Evolutionary conservation across 805 yeast genomes (phyloP).

Genomic region (Suhomyces faveliae): DNA sequence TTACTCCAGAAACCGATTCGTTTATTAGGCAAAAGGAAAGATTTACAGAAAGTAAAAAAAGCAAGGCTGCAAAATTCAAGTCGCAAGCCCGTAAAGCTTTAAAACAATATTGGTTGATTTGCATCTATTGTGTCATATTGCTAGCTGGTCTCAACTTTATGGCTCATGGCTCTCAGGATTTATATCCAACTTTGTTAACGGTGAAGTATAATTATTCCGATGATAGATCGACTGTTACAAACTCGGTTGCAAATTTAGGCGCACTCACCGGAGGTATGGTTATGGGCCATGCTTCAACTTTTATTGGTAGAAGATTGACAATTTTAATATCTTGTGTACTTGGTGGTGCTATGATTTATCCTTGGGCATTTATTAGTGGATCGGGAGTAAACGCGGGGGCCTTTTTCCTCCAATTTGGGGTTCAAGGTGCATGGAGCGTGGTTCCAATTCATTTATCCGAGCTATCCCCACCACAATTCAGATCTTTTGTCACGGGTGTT

Average conservation of each 20-base stretch:
- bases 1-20: constrained; percentile 60
- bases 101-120: constrained; percentile 57
- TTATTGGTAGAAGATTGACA: constrained; percentile 37
- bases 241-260: constrained; percentile 41
- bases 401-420: constrained; percentile 60
- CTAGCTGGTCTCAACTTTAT: constrained; percentile 43
- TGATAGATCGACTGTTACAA: constrained; percentile 38
- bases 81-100: constrained; percentile 24
- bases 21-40: constrained; percentile 40
- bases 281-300: constrained; percentile 46
- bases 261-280: constrained; percentile 41
- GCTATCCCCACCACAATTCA: constrained; percentile 59
- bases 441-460: constrained; percentile 62
- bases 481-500: constrained; percentile 62
- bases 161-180: constrained; percentile 44
- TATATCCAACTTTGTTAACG: constrained; percentile 40
- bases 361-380: constrained; percentile 33
- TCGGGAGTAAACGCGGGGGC: constrained; percentile 57
- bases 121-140: constrained; percentile 53
- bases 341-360: constrained; percentile 42
- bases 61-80: constrained; percentile 10
- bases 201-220: constrained; percentile 31
- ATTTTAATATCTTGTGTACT: constrained; percentile 31
- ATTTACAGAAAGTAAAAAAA: constrained; percentile 9
- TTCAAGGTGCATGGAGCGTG: constrained; percentile 72